Conservation (phyloP, 2,329 filamentous ascomycete genomes). For the Plectosphaerella sp. region DNA sequence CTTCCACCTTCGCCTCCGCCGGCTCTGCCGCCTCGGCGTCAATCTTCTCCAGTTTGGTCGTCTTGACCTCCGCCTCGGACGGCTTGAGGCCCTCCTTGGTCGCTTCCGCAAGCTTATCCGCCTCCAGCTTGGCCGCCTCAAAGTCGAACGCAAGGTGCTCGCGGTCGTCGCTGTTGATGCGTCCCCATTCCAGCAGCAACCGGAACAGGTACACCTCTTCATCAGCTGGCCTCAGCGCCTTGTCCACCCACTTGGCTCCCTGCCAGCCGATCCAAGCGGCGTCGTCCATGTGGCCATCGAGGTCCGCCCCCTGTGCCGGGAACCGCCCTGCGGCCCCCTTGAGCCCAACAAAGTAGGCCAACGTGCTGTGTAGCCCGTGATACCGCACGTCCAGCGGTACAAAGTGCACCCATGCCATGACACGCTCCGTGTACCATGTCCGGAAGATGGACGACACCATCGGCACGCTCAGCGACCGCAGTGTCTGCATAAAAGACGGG, state of each 20-base stretch:
- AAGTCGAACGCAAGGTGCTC: conserved; percentile 36
- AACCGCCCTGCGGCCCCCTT: conserved; percentile 32
- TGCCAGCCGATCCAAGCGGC: conserved; percentile 62
- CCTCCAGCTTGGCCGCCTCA: neutral
- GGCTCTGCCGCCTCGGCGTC: no score
- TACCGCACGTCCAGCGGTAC: conserved; percentile 71
- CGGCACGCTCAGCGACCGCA: conserved; percentile 63
- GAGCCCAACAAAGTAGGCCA: conserved; percentile 69
- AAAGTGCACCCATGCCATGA: conserved; percentile 76
- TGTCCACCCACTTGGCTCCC: conserved; percentile 60
- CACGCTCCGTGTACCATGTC: conserved; percentile 73
- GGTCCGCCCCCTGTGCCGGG: conserved; percentile 40
- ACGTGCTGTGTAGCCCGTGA: conserved; percentile 67
- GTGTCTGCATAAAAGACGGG: conserved; percentile 51
- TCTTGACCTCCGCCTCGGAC: no score
- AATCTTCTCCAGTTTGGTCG: no score
- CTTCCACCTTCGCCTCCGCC: no score
- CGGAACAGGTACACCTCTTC: conserved; percentile 80
- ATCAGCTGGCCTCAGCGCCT: conserved; percentile 64
- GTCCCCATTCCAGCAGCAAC: conserved; percentile 71
- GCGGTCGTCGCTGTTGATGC: conserved; percentile 59
- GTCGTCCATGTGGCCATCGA: conserved; percentile 46
- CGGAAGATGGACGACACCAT: conserved; percentile 70
- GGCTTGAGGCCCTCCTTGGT: no score
- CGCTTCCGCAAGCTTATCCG: neutral